Percentiles rank a stretch among this genome's conserved stretches.
Conservation (phyloP, 768 basidiomycete genomes). For the Steccherinum ochraceum region DNA sequence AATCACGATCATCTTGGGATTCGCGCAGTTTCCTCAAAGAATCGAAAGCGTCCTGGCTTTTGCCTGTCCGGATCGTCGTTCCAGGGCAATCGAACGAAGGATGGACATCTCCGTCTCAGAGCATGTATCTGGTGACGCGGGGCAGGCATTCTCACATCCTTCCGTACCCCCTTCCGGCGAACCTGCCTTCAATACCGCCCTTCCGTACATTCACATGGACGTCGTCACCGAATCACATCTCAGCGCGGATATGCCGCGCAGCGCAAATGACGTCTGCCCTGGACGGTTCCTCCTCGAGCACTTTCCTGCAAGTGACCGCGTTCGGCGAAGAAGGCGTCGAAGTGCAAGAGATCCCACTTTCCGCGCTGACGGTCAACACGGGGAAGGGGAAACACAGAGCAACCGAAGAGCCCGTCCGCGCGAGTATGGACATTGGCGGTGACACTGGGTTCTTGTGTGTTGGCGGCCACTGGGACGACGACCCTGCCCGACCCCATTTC, state of each 20-base stretch:
- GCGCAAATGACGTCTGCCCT: background rate
- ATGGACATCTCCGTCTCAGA: constrained; percentile 26
- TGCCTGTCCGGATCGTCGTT: constrained; percentile 39
- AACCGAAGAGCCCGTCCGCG: constrained; percentile 42
- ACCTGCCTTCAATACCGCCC: constrained; percentile 40
- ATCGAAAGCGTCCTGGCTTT: constrained; percentile 39
- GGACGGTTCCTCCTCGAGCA: constrained; percentile 21
- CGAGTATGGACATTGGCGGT: constrained; percentile 63
- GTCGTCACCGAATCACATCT: constrained; percentile 46
- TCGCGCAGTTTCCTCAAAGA: constrained; percentile 34
- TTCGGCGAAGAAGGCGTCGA: constrained; percentile 71
- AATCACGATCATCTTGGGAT: constrained; percentile 40
- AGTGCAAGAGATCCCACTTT: constrained; percentile 58
- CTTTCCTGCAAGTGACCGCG: constrained; percentile 62
- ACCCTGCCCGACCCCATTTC: constrained; percentile 25
- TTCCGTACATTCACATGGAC: constrained; percentile 55
- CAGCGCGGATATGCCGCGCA: constrained; percentile 42
- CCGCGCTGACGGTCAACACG: constrained; percentile 31
- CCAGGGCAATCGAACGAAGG: constrained; percentile 21
- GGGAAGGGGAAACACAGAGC: constrained; percentile 35
- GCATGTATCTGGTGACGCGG: constrained; percentile 60
- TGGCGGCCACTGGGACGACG: constrained; percentile 44
- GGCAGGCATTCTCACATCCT: constrained; percentile 66
- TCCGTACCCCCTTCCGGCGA: constrained; percentile 59
- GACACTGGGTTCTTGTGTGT: constrained; percentile 49